A percentile compares a stretch with the other conserved stretches of the same genome.
These are phyloP conservation scores for Rosellinia necatrix DNA, from an alignment of 2,329 filamentous ascomycete species.

Conservation along the genomic window DNA sequence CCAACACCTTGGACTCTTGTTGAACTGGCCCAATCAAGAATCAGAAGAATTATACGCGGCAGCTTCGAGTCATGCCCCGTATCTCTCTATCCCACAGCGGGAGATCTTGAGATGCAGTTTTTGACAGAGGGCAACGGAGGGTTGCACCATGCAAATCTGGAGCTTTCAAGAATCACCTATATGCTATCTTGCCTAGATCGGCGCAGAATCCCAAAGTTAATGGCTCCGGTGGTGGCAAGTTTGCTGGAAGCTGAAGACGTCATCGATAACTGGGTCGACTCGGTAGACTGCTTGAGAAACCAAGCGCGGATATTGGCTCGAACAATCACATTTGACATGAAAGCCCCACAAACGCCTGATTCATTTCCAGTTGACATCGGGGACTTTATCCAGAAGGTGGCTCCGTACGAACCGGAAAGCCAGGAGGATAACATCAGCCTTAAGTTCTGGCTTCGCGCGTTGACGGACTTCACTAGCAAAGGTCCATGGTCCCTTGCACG, in stretches of 20 bases:
- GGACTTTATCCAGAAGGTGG: slow-evolving; percentile 9
- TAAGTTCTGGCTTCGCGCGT: slow-evolving; percentile 13
- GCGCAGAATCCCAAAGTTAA: slow-evolving; percentile 14
- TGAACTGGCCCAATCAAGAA: slow-evolving; percentile 4
- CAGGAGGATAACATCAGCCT: slow-evolving; percentile 13
- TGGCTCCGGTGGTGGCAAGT: slow-evolving; percentile 4
- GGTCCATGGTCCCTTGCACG: slow-evolving; percentile 8
- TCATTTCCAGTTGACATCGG: neutral
- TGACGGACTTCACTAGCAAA: slow-evolving; percentile 6
- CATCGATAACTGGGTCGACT: slow-evolving; percentile 9
- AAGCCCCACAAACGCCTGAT: slow-evolving; percentile 7
- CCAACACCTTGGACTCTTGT: slow-evolving; percentile 12
- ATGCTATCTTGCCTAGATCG: slow-evolving; percentile 5
- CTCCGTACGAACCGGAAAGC: slow-evolving; percentile 9
- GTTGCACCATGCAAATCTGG: slow-evolving; percentile 8
- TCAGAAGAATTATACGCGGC: slow-evolving; percentile 13
- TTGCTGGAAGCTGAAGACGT: slow-evolving; percentile 6
- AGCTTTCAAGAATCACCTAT: slow-evolving; percentile 8
- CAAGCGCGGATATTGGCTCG: slow-evolving; percentile 7
- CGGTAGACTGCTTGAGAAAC: slow-evolving; percentile 3
- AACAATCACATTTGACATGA: slow-evolving; percentile 7
- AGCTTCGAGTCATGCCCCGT: slow-evolving; percentile 9
- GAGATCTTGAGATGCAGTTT: neutral
- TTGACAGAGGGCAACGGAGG: neutral
- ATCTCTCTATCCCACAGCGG: slow-evolving; percentile 12